These are phyloP conservation scores for Lipomyces spencermartinsiae DNA, from an alignment of 805 yeast species.

Conservation along the genomic window DNA sequence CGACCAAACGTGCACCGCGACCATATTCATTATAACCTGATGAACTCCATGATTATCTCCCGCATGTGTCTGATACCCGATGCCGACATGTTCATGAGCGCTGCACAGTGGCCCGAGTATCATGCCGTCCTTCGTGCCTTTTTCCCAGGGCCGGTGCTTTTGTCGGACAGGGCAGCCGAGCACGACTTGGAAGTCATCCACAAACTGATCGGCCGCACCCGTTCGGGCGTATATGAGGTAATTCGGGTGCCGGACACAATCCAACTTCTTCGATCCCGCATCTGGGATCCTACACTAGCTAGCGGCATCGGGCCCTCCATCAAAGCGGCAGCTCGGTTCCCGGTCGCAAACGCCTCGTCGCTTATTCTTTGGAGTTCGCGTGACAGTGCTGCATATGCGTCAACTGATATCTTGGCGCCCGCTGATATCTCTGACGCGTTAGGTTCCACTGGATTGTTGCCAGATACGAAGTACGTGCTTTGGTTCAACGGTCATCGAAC, in stretches of 20 bases:
- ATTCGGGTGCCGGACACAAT: slow-evolving; percentile 2
- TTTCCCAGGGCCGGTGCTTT: neutral
- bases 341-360: neutral
- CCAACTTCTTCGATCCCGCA: slow-evolving; percentile 8
- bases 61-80: slow-evolving; percentile 13
- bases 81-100: slow-evolving; percentile 17
- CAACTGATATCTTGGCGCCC: slow-evolving; percentile 1
- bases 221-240: slow-evolving; percentile 9
- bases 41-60: slow-evolving; percentile 3
- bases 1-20: slow-evolving; percentile 13
- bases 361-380: slow-evolving; percentile 17
- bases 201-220: slow-evolving; percentile 14
- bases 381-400: slow-evolving; percentile 10
- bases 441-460: neutral
- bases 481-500: slow-evolving; percentile 3
- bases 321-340: slow-evolving; percentile 14
- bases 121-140: slow-evolving; percentile 14
- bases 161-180: slow-evolving; percentile 8
- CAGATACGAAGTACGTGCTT: slow-evolving; percentile 4
- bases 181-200: slow-evolving; percentile 14
- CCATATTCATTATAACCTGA: slow-evolving; percentile 12
- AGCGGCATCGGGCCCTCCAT: slow-evolving; percentile 13
- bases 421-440: slow-evolving; percentile 11
- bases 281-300: slow-evolving; percentile 15
- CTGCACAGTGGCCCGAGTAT: slow-evolving; percentile 18